These are phyloP conservation scores for Artemisia tridentata DNA, from an alignment of 129 eudicot species.

Conservation along the genomic window DNA sequence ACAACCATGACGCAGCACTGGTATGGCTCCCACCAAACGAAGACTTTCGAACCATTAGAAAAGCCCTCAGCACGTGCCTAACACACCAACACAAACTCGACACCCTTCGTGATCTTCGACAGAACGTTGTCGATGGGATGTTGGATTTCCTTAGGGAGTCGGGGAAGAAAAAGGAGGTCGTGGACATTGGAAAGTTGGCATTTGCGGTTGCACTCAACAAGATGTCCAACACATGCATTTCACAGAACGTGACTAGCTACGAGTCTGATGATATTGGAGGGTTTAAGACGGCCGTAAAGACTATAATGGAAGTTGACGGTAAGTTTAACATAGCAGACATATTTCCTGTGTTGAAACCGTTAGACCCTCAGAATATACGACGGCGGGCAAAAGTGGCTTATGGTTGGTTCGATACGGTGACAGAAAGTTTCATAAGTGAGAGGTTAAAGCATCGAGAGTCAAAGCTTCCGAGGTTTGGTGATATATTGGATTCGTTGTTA, in stretches of 20 bases:
- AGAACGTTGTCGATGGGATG: conserved; percentile 35
- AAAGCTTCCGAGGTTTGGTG: conserved; percentile 22
- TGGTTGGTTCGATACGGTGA: conserved; percentile 28
- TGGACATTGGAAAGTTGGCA: conserved; percentile 39
- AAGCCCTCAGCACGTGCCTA: conserved; percentile 39
- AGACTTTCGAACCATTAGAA: conserved; percentile 44
- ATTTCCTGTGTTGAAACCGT: conserved; percentile 38
- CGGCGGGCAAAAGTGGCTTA: conserved; percentile 32
- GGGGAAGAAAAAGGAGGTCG: conserved; percentile 14
- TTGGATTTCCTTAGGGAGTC: conserved; percentile 32
- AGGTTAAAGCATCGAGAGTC: conserved; percentile 25
- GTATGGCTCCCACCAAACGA: conserved; percentile 45
- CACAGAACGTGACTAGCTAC: background rate
- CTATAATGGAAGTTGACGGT: conserved; percentile 39
- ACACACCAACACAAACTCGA: conserved; percentile 43
- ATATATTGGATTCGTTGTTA: conserved; percentile 44
- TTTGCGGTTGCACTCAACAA: conserved; percentile 28
- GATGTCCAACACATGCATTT: background rate
- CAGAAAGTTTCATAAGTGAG: conserved; percentile 21
- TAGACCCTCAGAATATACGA: conserved; percentile 56
- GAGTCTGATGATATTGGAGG: conserved; percentile 26
- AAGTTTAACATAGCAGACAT: conserved; percentile 48
- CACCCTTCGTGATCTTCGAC: conserved; percentile 34
- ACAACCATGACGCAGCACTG: conserved; percentile 32
- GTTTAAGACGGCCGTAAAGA: conserved; percentile 28